Conservation (phyloP, 495 filamentous ascomycete species). For the Tuber aestivum region DNA sequence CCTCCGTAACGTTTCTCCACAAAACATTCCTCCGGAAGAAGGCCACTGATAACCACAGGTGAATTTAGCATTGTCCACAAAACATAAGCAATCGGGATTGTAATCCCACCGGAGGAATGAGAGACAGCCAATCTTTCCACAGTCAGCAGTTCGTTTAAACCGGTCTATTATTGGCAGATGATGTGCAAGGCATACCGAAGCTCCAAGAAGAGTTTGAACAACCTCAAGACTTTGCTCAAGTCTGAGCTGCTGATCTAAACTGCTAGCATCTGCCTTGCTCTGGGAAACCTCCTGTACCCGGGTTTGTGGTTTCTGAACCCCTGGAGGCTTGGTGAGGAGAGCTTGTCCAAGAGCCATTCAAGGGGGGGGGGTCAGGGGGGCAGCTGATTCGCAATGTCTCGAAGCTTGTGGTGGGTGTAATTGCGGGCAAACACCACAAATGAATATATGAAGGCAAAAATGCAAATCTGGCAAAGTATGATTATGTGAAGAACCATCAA, state of each 20-base stretch:
- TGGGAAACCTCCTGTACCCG: slow-evolving; percentile 12
- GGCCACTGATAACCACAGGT: slow-evolving; percentile 28
- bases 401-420: not conserved
- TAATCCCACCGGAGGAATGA: slow-evolving; percentile 35
- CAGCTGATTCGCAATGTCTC: not conserved
- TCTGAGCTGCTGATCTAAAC: slow-evolving; percentile 36
- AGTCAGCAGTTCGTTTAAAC: not conserved
- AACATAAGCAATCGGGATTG: not conserved
- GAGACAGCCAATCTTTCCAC: slow-evolving; percentile 36
- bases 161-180: not conserved
- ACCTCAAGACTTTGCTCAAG: slow-evolving; percentile 43
- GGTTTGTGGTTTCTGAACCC: slow-evolving; percentile 19
- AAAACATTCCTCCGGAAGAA: slow-evolving; percentile 44
- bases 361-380: not conserved
- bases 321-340: slow-evolving; percentile 28
- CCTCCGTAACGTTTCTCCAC: slow-evolving; percentile 36
- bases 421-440: slow-evolving; percentile 10
- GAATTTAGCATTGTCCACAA: slow-evolving; percentile 8
- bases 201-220: slow-evolving; percentile 39
- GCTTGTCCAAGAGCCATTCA: slow-evolving; percentile 36
- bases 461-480: slow-evolving; percentile 22
- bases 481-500: slow-evolving; percentile 29
- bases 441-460: slow-evolving; percentile 14
- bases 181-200: slow-evolving; percentile 31
- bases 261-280: slow-evolving; percentile 6